phyloP scores from a whole-genome alignment of 2,329 filamentous ascomycete genomes.

The Hypoxylon sp. region DNA sequence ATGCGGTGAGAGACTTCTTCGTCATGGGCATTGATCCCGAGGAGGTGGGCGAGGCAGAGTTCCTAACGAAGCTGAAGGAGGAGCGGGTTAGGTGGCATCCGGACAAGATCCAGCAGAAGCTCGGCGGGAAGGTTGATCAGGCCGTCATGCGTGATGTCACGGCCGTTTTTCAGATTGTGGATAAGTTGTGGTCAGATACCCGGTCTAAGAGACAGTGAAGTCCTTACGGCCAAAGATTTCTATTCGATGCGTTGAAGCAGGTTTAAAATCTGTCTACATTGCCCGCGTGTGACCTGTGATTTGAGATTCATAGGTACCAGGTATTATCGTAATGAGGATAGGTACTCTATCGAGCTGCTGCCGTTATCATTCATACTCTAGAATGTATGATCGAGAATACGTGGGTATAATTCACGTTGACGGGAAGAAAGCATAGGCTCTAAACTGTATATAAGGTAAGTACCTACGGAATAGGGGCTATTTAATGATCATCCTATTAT shows the following conservation, averaged over 20 bases:
- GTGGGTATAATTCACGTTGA: not conserved
- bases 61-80: conserved; percentile 74
- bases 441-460: not conserved
- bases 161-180: conserved; percentile 91
- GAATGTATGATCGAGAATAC: not conserved
- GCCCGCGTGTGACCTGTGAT: not conserved
- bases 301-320: not conserved
- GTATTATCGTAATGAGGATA: not conserved
- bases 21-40: conserved; percentile 63
- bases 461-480: not conserved
- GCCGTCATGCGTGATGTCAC: conserved; percentile 85
- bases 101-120: conserved; percentile 94
- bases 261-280: not conserved
- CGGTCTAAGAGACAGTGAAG: conserved; percentile 55
- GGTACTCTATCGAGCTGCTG: not conserved
- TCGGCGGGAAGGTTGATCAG: conserved; percentile 80
- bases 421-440: not conserved
- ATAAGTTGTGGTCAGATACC: conserved; percentile 81
- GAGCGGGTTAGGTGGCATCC: conserved; percentile 97
- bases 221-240: conserved; percentile 1
- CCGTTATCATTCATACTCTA: not conserved
- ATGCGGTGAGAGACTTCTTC: conserved; percentile 70
- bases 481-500: not conserved
- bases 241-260: not conserved
- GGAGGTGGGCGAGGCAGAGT: conserved; percentile 62